Base-by-base conservation (phyloP, 257 asterid species). In the Osmanthus fragrans region DNA sequence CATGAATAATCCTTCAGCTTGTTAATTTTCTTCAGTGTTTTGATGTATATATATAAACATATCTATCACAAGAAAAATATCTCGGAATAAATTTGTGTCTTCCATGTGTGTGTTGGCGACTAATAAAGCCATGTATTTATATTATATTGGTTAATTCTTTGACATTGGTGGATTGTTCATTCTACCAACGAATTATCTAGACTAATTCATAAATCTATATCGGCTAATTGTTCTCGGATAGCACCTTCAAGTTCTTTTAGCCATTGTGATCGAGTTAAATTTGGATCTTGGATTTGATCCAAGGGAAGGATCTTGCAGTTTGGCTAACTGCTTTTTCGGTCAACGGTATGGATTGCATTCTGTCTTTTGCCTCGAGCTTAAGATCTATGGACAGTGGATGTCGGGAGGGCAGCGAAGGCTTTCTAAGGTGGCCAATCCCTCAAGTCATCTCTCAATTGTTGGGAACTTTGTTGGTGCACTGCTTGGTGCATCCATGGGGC, bases 381-480 rank as follows among this genome's bases (percentile, higher is more conserved):
- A 95, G 81, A 87, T 95, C 33, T 95, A 95, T 72, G 99, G 99
- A 3, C 97, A 91, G 79, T 95, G 99, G 99, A 93, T 93, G 97
- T 93, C 97, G 0, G 99, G 98, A 1, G 97, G 99, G 7, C 89
- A 90, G 66, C 71, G 96, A 73, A 80, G 97, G 89, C 91, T 95
- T 10, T 95, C 99, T 0, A 93, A 89, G 71, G 98, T 95, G 76
- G 99, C 99, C 3, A 95, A 95, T 79, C 98, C 99, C 0, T 87
- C 97, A 3, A 95, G 93, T 34, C 98, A 95, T 81, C 86, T 93
- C 0, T 79, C 99, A 0, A 73, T 95, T 3, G 97, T 91, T 0
- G 98, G 99, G 34, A 95, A 95, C 27, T 95, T 95, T 37, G 97
- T 90, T 0, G 98, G 99, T 0, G 94, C 99, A 25, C 74, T 93